phyloP scores from a whole-genome alignment of 2,329 filamentous ascomycete species.

The Apiospora malaysiana region DNA sequence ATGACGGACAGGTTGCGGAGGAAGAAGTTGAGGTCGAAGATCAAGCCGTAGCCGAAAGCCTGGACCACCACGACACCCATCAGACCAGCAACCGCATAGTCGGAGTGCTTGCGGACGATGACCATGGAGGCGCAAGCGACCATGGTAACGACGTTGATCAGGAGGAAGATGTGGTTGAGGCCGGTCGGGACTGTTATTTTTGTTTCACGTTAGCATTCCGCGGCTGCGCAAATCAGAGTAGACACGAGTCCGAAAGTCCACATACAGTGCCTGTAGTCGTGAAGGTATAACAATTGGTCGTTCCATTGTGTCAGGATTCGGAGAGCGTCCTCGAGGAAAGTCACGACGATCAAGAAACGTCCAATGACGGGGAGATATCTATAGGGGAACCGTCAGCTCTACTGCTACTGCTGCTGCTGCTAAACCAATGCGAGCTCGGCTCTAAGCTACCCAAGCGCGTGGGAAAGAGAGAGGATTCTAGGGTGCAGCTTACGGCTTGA shows the following conservation, averaged over 20 bases:
- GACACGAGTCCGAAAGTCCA: conserved; percentile 28
- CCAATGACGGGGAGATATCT: conserved; percentile 95
- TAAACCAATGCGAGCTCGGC: neutral
- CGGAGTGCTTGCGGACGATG: conserved; percentile 90
- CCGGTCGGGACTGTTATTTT: conserved; percentile 75
- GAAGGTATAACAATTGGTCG: conserved; percentile 92
- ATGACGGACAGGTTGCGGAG: conserved; percentile 97
- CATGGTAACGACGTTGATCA: conserved; percentile 92
- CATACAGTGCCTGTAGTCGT: conserved; percentile 93
- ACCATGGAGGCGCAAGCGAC: conserved; percentile 79
- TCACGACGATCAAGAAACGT: conserved; percentile 96
- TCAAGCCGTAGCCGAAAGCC: conserved; percentile 94
- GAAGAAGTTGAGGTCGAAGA: conserved; percentile 99
- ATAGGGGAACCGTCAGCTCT: conserved; percentile 29
- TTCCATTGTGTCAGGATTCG: conserved; percentile 97
- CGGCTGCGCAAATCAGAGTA: conserved; percentile 1
- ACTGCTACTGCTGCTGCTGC: conserved; percentile 13
- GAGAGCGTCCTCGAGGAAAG: conserved; percentile 95
- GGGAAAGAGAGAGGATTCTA: neutral
- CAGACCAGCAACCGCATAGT: conserved; percentile 89
- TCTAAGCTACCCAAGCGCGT: neutral
- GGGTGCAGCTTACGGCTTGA: conserved; percentile 83
- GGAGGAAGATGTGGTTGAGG: conserved; percentile 90
- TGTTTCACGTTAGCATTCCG: conserved; percentile 31
- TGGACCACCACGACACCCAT: conserved; percentile 91